A percentile compares a stretch with the other conserved stretches of the same genome.
phyloP scores from a whole-genome alignment of 2,329 filamentous ascomycete species.

The Neopestalotiopsis sp. region DNA sequence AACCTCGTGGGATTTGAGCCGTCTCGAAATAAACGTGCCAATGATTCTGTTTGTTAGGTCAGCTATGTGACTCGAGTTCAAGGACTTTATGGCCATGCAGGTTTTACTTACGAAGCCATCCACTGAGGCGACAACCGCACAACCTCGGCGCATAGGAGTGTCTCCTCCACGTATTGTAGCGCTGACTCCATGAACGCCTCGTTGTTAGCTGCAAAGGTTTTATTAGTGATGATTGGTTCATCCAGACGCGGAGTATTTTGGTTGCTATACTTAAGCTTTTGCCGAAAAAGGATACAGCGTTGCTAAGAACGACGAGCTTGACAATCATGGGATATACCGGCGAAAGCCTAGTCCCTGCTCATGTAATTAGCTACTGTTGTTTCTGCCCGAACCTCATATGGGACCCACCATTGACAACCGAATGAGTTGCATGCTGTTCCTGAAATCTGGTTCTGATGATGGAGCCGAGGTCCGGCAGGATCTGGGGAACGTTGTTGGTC shows the following conservation, averaged over 20 bases:
- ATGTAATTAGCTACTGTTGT: too few relatives aligned
- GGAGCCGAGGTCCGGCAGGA: neutral
- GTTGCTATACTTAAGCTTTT: neutral
- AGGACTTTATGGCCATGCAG: too few relatives aligned
- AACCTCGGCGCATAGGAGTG: neutral
- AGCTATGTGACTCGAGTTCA: too few relatives aligned
- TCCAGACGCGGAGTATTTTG: too few relatives aligned
- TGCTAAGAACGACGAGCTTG: neutral
- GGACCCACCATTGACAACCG: neutral
- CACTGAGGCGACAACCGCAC: neutral
- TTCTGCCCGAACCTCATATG: too few relatives aligned
- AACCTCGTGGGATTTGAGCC: too few relatives aligned
- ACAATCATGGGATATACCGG: conserved; percentile 2
- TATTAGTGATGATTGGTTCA: neutral
- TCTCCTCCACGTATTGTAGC: neutral
- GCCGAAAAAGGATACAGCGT: conserved; percentile 10
- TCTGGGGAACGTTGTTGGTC: neutral
- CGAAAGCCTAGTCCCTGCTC: neutral
- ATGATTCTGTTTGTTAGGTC: too few relatives aligned
- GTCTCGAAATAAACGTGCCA: too few relatives aligned
- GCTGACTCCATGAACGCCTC: conserved; percentile 4
- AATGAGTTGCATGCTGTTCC: neutral
- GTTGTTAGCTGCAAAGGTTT: neutral
- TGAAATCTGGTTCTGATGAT: neutral
- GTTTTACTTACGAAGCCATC: neutral